These are phyloP conservation scores for Diaporthe ampelina DNA, from an alignment of 2,329 filamentous ascomycete genomes.

Conservation along the genomic window DNA sequence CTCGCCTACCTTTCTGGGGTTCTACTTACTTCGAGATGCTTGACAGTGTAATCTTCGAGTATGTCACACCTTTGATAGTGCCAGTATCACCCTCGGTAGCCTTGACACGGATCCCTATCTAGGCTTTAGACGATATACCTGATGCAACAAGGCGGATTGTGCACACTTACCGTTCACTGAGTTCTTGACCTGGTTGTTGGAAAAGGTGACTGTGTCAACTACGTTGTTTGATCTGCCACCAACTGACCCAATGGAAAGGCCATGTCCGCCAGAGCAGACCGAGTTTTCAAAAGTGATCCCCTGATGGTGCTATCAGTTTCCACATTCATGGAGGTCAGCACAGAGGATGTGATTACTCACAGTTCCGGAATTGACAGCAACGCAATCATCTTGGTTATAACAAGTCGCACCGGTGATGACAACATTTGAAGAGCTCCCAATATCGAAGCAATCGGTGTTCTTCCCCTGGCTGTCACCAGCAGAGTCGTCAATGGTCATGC, in stretches of 20 bases:
- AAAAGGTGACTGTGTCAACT: constrained; percentile 64
- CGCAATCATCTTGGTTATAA: constrained; percentile 72
- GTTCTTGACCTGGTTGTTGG: constrained; percentile 61
- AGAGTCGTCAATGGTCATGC: constrained; percentile 69
- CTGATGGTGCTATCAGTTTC: constrained; percentile 24
- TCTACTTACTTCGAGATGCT: constrained; percentile 38
- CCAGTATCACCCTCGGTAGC: constrained; percentile 39
- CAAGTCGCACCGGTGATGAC: constrained; percentile 65
- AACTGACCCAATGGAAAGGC: constrained; percentile 69
- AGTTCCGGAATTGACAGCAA: constrained; percentile 70
- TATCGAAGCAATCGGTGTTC: constrained; percentile 69
- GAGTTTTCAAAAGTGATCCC: constrained; percentile 55
- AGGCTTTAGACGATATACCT: constrained; percentile 1
- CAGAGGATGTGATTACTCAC: background rate
- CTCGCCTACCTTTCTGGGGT: background rate
- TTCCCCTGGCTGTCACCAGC: constrained; percentile 62
- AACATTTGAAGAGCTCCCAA: constrained; percentile 61
- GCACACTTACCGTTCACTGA: constrained; percentile 62
- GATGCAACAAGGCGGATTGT: background rate
- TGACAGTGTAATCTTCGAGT: constrained; percentile 37
- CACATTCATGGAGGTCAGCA: too few species aligned
- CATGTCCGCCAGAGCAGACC: constrained; percentile 64
- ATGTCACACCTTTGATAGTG: constrained; percentile 38
- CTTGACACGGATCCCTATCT: constrained; percentile 40
- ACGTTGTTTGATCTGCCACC: constrained; percentile 66